These are phyloP conservation scores for Blastomyces silverae DNA, from an alignment of 2,329 filamentous ascomycete species.

Conservation along the genomic window DNA sequence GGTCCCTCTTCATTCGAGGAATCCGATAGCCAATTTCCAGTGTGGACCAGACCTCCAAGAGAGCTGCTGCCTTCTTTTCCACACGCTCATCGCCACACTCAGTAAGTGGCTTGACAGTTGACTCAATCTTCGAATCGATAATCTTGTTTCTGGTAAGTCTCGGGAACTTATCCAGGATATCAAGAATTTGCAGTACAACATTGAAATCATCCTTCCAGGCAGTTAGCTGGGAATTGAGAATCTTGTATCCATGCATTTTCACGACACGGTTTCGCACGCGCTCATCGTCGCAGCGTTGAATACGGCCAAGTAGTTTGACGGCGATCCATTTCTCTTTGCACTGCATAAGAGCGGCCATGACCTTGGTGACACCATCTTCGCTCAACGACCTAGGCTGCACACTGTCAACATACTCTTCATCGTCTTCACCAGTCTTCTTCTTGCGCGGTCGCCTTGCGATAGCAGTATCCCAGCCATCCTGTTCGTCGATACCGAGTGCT, in stretches of 20 bases:
- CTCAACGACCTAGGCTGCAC: conserved; percentile 71
- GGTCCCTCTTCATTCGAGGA: conserved; percentile 77
- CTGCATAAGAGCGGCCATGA: conserved; percentile 94
- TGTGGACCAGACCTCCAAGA: conserved; percentile 81
- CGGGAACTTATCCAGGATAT: conserved; percentile 82
- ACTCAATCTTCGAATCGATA: conserved; percentile 88
- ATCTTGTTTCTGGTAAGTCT: conserved; percentile 94
- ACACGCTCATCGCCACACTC: conserved; percentile 68
- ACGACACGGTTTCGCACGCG: conserved; percentile 81
- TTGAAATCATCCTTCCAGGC: conserved; percentile 87
- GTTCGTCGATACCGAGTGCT: conserved; percentile 89
- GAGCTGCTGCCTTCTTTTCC: conserved; percentile 58
- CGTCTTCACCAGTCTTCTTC: conserved; percentile 85
- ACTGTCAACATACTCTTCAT: conserved; percentile 92
- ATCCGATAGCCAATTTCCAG: conserved; percentile 89
- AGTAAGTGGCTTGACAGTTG: conserved; percentile 63
- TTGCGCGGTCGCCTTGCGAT: conserved; percentile 85
- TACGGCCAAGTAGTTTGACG: conserved; percentile 83
- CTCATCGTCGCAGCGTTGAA: conserved; percentile 80
- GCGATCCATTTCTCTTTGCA: conserved; percentile 99
- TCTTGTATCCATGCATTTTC: conserved; percentile 95
- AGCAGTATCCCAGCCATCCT: conserved; percentile 83
- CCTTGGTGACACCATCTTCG: conserved; percentile 78
- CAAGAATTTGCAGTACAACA: conserved; percentile 78
- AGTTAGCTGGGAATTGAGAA: conserved; percentile 77